phyloP scores from a whole-genome alignment of 1,284 basidiomycete genomes.

The Vanrija pseudolonga region DNA sequence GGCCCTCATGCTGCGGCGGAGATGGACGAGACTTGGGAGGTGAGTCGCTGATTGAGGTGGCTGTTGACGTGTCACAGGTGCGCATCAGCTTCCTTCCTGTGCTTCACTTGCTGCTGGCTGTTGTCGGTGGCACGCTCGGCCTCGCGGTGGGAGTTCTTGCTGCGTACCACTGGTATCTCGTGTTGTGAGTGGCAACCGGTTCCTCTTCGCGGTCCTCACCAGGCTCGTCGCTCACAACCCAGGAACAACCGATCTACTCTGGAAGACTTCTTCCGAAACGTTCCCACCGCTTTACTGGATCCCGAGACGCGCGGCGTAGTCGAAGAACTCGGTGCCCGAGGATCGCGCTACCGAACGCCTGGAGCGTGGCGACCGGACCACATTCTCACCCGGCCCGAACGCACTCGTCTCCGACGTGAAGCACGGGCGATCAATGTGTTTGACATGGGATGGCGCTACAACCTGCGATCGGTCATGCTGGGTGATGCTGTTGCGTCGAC shows the following conservation, averaged over 20 bases:
- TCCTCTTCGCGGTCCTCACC: no score
- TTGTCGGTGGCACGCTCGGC: constrained; percentile 61
- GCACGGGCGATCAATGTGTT: constrained; percentile 66
- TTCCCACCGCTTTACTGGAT: constrained; percentile 48
- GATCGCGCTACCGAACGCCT: constrained; percentile 2
- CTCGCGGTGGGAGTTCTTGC: constrained; percentile 72
- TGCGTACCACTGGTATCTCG: constrained; percentile 72
- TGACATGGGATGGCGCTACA: constrained; percentile 69
- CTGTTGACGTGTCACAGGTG: constrained; percentile 68
- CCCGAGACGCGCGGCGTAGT: constrained; percentile 7
- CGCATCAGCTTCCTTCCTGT: constrained; percentile 61
- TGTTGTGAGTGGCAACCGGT: constrained; percentile 53
- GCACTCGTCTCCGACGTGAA: constrained; percentile 63
- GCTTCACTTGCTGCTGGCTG: constrained; percentile 64
- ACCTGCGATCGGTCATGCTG: constrained; percentile 45
- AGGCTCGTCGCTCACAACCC: constrained; percentile 2
- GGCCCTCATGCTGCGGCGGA: neutral
- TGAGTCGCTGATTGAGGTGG: constrained; percentile 43
- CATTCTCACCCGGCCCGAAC: constrained; percentile 66
- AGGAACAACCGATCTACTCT: constrained; percentile 84
- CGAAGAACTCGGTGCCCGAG: constrained; percentile 7
- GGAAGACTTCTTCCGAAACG: constrained; percentile 66
- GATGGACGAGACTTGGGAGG: constrained; percentile 4
- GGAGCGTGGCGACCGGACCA: constrained; percentile 58
- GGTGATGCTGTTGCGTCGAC: constrained; percentile 11